Conservation (phyloP, 108 stramenopile species). For the Fragilaria radians region DNA sequence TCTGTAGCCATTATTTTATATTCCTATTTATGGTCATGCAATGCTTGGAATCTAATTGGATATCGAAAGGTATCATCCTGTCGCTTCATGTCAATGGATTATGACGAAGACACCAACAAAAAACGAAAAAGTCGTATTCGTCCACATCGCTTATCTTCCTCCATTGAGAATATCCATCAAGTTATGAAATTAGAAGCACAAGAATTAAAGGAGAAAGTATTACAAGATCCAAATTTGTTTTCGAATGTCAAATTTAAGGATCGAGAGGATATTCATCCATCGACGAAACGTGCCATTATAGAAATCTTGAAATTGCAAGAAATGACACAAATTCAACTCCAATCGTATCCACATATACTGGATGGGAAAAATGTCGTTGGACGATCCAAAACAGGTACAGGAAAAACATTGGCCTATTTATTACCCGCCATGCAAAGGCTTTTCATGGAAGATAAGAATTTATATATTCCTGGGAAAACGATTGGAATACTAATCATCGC, state of each 20-base stretch:
- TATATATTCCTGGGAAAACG: slow-evolving; percentile 50
- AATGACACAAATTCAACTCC: slow-evolving; percentile 90
- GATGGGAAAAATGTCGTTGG: slow-evolving; percentile 73
- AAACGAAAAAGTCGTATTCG: not conserved
- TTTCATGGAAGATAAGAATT: slow-evolving; percentile 12
- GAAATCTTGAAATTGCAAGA: slow-evolving; percentile 32
- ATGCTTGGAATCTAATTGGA: no score
- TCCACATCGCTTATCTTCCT: not conserved
- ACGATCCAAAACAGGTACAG: slow-evolving; percentile 90
- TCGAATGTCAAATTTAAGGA: slow-evolving; percentile 41
- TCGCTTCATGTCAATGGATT: no score
- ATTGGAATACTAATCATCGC: slow-evolving; percentile 75
- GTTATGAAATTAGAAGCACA: not conserved
- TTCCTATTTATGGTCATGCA: no score
- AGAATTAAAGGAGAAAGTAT: slow-evolving; percentile 42
- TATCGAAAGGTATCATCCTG: no score
- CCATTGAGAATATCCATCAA: not conserved
- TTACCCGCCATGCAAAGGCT: slow-evolving; percentile 75
- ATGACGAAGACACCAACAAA: not conserved
- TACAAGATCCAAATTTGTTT: slow-evolving; percentile 64
- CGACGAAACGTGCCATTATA: slow-evolving; percentile 17
- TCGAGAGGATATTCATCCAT: slow-evolving; percentile 39
- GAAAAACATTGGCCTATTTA: slow-evolving; percentile 98
- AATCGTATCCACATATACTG: slow-evolving; percentile 60
- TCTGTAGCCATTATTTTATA: no score